Percentiles rank a stretch among this genome's conserved stretches.
Conservation (phyloP, 495 filamentous ascomycete genomes). For the Cercophora samala region DNA sequence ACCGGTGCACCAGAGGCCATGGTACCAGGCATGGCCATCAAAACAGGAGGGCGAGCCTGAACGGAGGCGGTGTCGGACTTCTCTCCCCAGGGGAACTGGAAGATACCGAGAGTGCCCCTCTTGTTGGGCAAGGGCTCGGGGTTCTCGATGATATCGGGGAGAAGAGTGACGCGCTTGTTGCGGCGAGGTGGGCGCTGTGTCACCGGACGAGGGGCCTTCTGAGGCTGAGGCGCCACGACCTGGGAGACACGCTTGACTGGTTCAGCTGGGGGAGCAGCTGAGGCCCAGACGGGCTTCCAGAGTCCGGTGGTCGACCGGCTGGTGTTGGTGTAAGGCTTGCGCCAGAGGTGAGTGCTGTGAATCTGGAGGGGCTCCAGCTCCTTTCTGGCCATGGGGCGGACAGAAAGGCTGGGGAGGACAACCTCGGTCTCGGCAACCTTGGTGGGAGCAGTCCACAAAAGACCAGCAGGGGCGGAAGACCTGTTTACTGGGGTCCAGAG, state of each 20-base stretch:
- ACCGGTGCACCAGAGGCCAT: conserved; percentile 41
- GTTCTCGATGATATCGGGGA: conserved; percentile 56
- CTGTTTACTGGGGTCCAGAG: conserved; percentile 27
- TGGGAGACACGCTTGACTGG: conserved; percentile 28
- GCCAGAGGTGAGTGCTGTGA: conserved; percentile 41
- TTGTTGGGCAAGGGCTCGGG: conserved; percentile 52
- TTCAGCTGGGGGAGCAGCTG: conserved; percentile 39
- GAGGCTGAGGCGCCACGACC: conserved; percentile 20
- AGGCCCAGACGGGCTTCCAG: conserved; percentile 37
- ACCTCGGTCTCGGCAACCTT: conserved; percentile 19
- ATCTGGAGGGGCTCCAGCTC: conserved; percentile 32
- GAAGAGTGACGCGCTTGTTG: conserved; percentile 48
- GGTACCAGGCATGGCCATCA: conserved; percentile 47
- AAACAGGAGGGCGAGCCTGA: conserved; percentile 27
- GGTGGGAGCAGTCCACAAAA: conserved; percentile 17
- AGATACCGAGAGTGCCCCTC: conserved; percentile 52
- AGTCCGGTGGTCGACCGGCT: conserved; percentile 30
- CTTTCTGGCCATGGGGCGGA: conserved; percentile 37
- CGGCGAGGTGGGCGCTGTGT: conserved; percentile 48
- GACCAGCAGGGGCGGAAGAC: conserved; percentile 4
- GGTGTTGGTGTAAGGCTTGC: conserved; percentile 31
- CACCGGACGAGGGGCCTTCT: conserved; percentile 36
- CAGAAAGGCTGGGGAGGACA: conserved; percentile 29
- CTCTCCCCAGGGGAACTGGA: conserved; percentile 58
- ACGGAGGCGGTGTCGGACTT: conserved; percentile 49